Base-by-base conservation (phyloP, 2,329 filamentous ascomycete species). In the Ophiostoma perfectum region DNA sequence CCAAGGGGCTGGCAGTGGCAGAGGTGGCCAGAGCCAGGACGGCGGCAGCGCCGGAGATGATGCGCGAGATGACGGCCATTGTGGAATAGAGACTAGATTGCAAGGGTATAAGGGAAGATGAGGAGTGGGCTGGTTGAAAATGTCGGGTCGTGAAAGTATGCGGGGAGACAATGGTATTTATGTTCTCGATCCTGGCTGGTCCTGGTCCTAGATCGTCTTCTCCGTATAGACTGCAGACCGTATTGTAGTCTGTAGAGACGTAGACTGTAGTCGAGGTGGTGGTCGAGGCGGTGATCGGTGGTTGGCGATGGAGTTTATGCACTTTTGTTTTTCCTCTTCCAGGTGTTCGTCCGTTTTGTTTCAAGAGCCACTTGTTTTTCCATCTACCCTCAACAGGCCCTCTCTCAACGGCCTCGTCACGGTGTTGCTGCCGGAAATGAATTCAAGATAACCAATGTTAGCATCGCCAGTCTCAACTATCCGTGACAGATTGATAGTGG, bases 1-100 rank as follows among this genome's bases (percentile, higher is more conserved):
- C 70, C 11, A 75, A 49, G 41, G 70, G 66, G 39, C 7, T 64
- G 39, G 70, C 68, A 11, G 42, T 3, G 42, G 64, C 70, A 4
- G 49, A 18, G 55, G 65, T 18, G 45, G 39, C 47, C n/a, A 64
- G 16, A 11, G 64, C 66, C 47, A 68, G 41, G 5, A 67, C 3
- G 27, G 70, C 60, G 4, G 68, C 65, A 6, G 66, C 39, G 66
- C 64, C 44, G 60, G 64, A 27, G 5, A 71, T 41, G n/a, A 71
- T 49, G 49, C 70, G 66, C 2, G 70, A 71, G 60, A 68, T n/a
- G 55, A 67, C 66, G 58, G 65, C 41, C 66, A 67, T 67, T 45
- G 16, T 62, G 42, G 42, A 45, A 45, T 8, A 45, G 42, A 12
- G 49, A 55, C n/a, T 5, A 27, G 7, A 38, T 38, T 8, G 55